phyloP scores from a whole-genome alignment of 2,329 filamentous ascomycete species.

The Penicillium hordei region DNA sequence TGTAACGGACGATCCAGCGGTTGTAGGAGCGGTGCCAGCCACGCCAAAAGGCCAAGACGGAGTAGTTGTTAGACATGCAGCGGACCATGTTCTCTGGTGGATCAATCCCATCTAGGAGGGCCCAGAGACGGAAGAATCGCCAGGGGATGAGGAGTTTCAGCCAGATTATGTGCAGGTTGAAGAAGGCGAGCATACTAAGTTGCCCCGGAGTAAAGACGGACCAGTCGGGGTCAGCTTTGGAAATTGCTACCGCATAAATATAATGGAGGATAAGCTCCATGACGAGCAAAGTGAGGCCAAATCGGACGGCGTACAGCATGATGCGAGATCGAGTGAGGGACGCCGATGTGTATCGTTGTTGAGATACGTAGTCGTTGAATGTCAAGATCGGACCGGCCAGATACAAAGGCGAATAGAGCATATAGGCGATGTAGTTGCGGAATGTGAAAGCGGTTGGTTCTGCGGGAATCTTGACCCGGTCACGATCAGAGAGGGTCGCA shows the following conservation, averaged over 20 bases:
- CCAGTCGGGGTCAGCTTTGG: slow-evolving; percentile 78
- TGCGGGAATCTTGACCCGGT: slow-evolving; percentile 77
- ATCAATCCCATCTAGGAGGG: slow-evolving; percentile 84
- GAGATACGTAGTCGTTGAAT: slow-evolving; percentile 96
- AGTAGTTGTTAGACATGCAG: slow-evolving; percentile 94
- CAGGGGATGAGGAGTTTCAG: slow-evolving; percentile 93
- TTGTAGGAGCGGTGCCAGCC: slow-evolving; percentile 96
- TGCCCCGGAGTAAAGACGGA: slow-evolving; percentile 79
- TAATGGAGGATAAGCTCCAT: slow-evolving; percentile 94
- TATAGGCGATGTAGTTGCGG: slow-evolving; percentile 85
- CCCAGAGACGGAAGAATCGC: slow-evolving; percentile 99
- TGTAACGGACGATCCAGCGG: slow-evolving; percentile 88
- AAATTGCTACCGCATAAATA: slow-evolving; percentile 91
- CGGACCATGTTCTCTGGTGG: slow-evolving; percentile 98
- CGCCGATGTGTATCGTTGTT: slow-evolving; percentile 70
- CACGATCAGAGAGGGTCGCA: slow-evolving; percentile 79
- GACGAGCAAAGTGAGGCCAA: slow-evolving; percentile 72
- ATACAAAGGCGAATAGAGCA: slow-evolving; percentile 89
- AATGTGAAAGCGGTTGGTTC: slow-evolving; percentile 69
- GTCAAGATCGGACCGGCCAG: slow-evolving; percentile 90
- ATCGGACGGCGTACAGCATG: slow-evolving; percentile 77
- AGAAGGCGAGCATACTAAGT: slow-evolving; percentile 85
- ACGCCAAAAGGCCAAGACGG: slow-evolving; percentile 88
- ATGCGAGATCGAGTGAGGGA: slow-evolving; percentile 72
- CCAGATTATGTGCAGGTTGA: slow-evolving; percentile 98